Conservation (phyloP, 257 asterid species). For the Jasminum sambac region DNA sequence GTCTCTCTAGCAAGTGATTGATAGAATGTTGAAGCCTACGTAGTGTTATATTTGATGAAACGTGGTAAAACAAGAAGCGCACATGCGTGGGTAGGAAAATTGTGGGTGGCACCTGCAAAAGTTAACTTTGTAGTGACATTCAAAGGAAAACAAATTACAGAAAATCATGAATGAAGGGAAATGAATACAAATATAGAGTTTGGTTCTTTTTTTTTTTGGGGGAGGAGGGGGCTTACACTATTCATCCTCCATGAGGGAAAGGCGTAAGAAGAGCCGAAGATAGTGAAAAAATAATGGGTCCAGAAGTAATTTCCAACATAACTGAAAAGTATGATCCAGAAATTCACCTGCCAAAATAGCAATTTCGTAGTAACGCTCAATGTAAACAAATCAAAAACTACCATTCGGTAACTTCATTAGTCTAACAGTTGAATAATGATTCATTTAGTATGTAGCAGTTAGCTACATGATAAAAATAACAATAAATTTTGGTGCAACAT, state of each 20-base stretch:
- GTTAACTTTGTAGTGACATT: slow-evolving; percentile 5
- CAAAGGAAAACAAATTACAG: neutral
- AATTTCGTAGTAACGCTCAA: slow-evolving; percentile 27
- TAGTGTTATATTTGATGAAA: slow-evolving; percentile 78
- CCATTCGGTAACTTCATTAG: neutral
- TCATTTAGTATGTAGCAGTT: neutral
- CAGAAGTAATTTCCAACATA: slow-evolving; percentile 98
- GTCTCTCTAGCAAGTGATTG: slow-evolving; percentile 64
- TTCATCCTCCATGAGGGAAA: slow-evolving; percentile 99
- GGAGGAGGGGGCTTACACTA: slow-evolving; percentile 74
- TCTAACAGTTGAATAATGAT: neutral
- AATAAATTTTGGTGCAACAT: neutral
- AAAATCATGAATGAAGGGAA: neutral
- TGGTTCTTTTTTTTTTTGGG: too few relatives aligned
- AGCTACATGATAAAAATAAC: neutral
- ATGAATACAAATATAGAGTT: neutral
- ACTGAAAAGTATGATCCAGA: slow-evolving; percentile 87
- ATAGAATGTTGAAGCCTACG: slow-evolving; percentile 71
- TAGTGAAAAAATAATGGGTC: slow-evolving; percentile 98
- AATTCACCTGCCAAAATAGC: slow-evolving; percentile 76
- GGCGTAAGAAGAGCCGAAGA: slow-evolving; percentile 91
- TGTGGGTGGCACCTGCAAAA: slow-evolving; percentile 84
- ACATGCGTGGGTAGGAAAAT: slow-evolving; percentile 90
- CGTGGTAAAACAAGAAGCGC: slow-evolving; percentile 95
- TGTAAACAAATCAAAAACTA: slow-evolving; percentile 9